Percentiles rank a stretch among this genome's conserved stretches.
These are phyloP conservation scores for Leccinum broughii DNA, from an alignment of 768 basidiomycete species.

Conservation along the genomic window DNA sequence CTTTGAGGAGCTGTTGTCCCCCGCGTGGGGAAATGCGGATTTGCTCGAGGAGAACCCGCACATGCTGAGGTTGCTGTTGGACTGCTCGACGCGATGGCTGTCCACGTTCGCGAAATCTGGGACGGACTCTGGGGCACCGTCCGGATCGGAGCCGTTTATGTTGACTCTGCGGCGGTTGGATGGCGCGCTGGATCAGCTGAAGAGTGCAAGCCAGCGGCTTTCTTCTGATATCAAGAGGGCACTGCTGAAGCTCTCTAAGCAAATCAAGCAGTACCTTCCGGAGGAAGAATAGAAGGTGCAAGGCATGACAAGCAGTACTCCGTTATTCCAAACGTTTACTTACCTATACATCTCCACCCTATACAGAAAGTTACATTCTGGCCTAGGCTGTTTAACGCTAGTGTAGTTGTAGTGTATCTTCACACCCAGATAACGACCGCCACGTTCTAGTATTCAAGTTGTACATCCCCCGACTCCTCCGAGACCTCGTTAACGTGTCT, in stretches of 20 bases:
- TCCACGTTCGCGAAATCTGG: not conserved
- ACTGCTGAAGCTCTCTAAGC: not conserved
- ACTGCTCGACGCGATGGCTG: conserved; percentile 2
- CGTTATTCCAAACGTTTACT: not conserved
- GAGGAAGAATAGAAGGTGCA: not conserved
- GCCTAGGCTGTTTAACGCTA: not conserved
- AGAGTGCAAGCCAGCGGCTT: not conserved
- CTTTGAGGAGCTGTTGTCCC: conserved; percentile 5
- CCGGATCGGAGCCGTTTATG: not conserved
- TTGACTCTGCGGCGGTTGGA: not conserved
- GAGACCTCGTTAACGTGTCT: too few relatives aligned
- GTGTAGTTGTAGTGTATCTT: not conserved
- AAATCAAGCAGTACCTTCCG: not conserved
- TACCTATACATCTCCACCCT: not conserved
- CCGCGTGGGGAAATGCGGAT: conserved; percentile 8
- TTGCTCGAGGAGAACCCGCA: conserved; percentile 8
- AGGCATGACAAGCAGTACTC: not conserved
- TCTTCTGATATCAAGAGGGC: conserved; percentile 4
- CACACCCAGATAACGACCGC: not conserved
- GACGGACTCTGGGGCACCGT: not conserved
- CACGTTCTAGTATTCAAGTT: too few relatives aligned
- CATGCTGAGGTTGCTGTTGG: conserved; percentile 4
- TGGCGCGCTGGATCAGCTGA: not conserved
- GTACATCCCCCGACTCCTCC: too few relatives aligned
- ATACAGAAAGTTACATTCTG: not conserved